A percentile compares a stretch with the other conserved stretches of the same genome.
Conservation (phyloP, 2,329 filamentous ascomycete genomes). For the Coniochaeta pulveracea region DNA sequence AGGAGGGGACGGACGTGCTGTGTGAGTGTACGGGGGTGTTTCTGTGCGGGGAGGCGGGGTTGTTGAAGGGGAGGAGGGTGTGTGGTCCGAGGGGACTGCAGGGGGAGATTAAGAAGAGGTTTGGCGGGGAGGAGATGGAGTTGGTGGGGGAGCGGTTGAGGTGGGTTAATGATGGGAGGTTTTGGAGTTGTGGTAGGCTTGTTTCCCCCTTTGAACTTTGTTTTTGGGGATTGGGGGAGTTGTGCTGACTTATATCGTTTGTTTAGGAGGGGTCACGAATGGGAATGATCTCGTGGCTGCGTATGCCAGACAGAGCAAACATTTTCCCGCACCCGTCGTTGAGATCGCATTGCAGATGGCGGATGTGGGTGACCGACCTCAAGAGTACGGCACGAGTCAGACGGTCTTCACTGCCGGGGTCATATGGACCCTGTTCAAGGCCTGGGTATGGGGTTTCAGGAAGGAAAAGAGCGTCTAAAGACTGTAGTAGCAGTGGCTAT, state of each 20-base stretch:
- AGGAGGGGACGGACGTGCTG: conserved; percentile 31
- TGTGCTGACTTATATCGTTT: background rate
- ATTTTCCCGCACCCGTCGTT: conserved; percentile 29
- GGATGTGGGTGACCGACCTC: conserved; percentile 36
- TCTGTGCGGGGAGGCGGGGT: conserved; percentile 34
- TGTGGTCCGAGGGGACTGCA: conserved; percentile 36
- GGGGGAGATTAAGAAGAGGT: conserved; percentile 23
- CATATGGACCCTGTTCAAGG: conserved; percentile 25
- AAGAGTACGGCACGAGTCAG: conserved; percentile 28
- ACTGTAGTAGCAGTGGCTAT: background rate
- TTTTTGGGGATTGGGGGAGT: background rate
- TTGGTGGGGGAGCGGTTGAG: conserved; percentile 33
- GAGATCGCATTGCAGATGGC: conserved; percentile 31
- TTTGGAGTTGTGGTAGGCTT: conserved; percentile 41
- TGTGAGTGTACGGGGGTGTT: conserved; percentile 39
- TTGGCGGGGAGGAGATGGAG: conserved; percentile 23
- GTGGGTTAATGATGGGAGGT: conserved; percentile 40
- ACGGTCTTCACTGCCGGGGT: conserved; percentile 19
- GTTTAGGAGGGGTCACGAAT: conserved; percentile 39
- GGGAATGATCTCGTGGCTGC: conserved; percentile 44
- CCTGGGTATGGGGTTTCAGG: conserved; percentile 16
- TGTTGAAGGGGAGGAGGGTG: conserved; percentile 31
- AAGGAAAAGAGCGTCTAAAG: conserved; percentile 4
- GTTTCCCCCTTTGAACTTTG: background rate
- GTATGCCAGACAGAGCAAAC: conserved; percentile 29